Conservation (phyloP, 441 rosid genomes). For the Omphalea diandra region DNA sequence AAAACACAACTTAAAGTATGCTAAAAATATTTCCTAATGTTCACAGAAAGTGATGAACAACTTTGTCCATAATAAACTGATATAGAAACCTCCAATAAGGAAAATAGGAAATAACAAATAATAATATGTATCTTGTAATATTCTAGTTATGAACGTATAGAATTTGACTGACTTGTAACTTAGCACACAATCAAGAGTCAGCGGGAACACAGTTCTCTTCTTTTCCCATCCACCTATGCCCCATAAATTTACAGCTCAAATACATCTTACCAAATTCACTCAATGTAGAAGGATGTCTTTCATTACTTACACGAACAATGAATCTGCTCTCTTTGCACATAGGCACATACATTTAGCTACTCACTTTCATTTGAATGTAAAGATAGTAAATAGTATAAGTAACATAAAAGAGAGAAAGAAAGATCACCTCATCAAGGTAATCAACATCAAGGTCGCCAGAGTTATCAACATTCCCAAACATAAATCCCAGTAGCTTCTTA, state of each 20-base stretch:
- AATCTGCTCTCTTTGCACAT: neutral
- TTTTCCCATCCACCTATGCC: neutral
- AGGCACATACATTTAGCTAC: neutral
- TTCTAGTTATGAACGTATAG: neutral
- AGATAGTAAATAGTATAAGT: neutral
- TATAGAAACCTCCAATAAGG: neutral
- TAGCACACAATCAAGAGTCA: neutral
- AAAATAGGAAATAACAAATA: neutral
- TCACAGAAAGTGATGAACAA: neutral
- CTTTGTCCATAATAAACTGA: neutral
- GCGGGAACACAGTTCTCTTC: neutral
- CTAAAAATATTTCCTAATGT: neutral
- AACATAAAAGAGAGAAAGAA: slow-evolving; percentile 14
- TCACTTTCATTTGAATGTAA: neutral
- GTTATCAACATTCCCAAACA: slow-evolving; percentile 94
- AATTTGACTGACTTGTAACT: neutral
- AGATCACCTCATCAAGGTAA: slow-evolving; percentile 91
- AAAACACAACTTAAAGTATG: neutral
- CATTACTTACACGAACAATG: neutral
- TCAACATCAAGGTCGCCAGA: slow-evolving; percentile 96
- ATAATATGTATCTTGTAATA: neutral
- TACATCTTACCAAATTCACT: neutral
- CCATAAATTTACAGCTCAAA: neutral
- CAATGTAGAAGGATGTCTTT: neutral
- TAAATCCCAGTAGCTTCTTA: slow-evolving; percentile 79